Evolutionary conservation across 306 rosid genomes (phyloP).

Genomic region (Vachellia pachyceras): DNA sequence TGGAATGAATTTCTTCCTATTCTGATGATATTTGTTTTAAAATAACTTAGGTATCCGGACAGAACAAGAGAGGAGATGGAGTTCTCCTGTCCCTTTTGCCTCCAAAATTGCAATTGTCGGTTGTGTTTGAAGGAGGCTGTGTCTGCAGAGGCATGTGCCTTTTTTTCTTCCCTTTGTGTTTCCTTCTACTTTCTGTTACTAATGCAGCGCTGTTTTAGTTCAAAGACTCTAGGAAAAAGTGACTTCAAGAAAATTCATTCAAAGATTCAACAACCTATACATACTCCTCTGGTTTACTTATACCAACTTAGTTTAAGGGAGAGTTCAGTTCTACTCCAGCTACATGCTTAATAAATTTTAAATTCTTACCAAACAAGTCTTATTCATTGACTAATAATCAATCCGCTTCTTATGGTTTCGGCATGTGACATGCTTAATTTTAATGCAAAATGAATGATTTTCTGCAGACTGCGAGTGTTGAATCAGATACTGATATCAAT

Average conservation of each 20-base stretch:
- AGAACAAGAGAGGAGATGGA: slow-evolving; percentile 58
- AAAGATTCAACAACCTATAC: neutral
- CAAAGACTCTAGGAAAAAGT: neutral
- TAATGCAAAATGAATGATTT: slow-evolving; percentile 30
- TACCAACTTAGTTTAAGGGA: neutral
- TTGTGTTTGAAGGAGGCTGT: slow-evolving; percentile 60
- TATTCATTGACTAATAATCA: neutral
- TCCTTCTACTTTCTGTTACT: slow-evolving; percentile 23
- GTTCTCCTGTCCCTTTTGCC: slow-evolving; percentile 62
- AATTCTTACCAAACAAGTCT: neutral
- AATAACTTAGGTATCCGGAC: slow-evolving; percentile 59
- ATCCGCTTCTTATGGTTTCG: neutral
- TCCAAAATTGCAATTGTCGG: slow-evolving; percentile 66
- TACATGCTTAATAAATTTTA: neutral
- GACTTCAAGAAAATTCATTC: neutral
- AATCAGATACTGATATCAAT: slow-evolving; percentile 49
- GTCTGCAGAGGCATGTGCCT: slow-evolving; percentile 47
- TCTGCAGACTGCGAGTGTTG: slow-evolving; percentile 50
- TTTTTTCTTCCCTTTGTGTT: slow-evolving; percentile 26
- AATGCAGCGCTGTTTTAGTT: slow-evolving; percentile 13
- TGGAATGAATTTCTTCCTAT: slow-evolving; percentile 12
- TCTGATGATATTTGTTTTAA: slow-evolving; percentile 25
- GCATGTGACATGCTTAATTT: neutral
- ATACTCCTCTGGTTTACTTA: neutral
- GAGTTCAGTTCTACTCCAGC: neutral